Evolutionary conservation across 768 basidiomycete species (phyloP).

Genomic region (Tricholoma matsutake): DNA sequence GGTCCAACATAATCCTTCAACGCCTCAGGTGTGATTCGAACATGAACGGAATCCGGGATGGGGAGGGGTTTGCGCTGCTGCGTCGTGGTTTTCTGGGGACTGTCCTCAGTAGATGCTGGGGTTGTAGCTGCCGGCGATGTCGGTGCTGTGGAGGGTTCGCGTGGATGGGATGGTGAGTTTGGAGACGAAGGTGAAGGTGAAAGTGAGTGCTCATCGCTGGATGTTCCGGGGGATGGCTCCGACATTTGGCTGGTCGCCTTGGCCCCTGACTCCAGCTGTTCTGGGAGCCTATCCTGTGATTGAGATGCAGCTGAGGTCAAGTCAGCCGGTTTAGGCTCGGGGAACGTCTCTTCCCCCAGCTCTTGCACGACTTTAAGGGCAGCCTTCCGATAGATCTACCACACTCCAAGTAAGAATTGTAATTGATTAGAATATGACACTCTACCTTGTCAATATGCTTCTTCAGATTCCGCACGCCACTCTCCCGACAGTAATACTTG

Average conservation of each 20-base stretch:
- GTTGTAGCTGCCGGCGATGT: slow-evolving; percentile 20
- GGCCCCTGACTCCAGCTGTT: slow-evolving; percentile 35
- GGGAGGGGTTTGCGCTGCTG: slow-evolving; percentile 73
- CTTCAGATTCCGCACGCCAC: slow-evolving; percentile 94
- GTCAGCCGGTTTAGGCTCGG: slow-evolving; percentile 49
- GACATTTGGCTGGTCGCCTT: background rate
- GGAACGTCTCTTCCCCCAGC: slow-evolving; percentile 81
- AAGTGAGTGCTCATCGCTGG: background rate
- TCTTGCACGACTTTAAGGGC: slow-evolving; percentile 89
- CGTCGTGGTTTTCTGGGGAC: slow-evolving; percentile 63
- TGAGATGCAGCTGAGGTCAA: slow-evolving; percentile 18
- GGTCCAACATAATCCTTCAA: slow-evolving; percentile 97
- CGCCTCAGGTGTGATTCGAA: slow-evolving; percentile 82
- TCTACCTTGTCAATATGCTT: slow-evolving; percentile 96
- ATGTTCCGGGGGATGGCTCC: slow-evolving; percentile 7
- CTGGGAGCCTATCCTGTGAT: slow-evolving; percentile 44
- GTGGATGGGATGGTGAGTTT: slow-evolving; percentile 11
- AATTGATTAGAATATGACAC: background rate
- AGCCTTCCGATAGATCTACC: slow-evolving; percentile 93
- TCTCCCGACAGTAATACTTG: slow-evolving; percentile 96
- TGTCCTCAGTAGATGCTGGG: slow-evolving; percentile 14
- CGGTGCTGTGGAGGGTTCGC: slow-evolving; percentile 7
- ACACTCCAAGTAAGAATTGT: background rate
- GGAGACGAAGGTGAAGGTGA: slow-evolving; percentile 10
- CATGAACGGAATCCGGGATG: slow-evolving; percentile 75